Base-by-base conservation (phyloP, 2,329 filamentous ascomycete genomes). In the Venturia aucupariae region DNA sequence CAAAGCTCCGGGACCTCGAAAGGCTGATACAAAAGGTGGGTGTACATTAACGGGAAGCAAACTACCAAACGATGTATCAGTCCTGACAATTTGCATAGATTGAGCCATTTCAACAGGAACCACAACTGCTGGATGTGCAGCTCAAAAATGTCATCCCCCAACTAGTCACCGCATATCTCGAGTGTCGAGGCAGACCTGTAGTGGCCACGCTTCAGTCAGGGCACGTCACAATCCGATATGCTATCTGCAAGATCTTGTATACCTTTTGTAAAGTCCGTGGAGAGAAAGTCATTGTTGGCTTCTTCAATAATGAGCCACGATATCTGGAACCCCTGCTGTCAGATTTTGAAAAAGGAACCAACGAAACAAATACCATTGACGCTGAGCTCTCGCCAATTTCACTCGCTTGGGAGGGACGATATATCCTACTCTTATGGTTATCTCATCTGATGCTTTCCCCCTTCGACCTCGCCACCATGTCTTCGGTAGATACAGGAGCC, bases 201-300 rank as follows among this genome's bases (percentile, higher is more conserved):
- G 32, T 42, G 17, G 13, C 62, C 3, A 19, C 48, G 5, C 46
- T 59, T 17, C 44, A 41, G 42, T 32, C 62, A 7, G 39, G 61
- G 27, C 24, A 62, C 24, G 32, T 32, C n/a, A 51, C 42, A 8
- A 24, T 62, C 15, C 30, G 13, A 27, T 38, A 48, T 24, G 61
- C 46, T 4, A 86, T 96, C 64, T 90, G 88, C 73, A 85, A 83
- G 67, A 80, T 97, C 2, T 75, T 99, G 42, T 97, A 97, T 73
- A 88, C 88, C 0, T 88, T 99, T 66, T 97, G 92, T 81, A 99
- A 99, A 76, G 88, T 97, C 61, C 85, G 94, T 63, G 93, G 94
- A 30, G 87, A 94, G 73, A 97, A 97, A 75, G 88, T 99, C 62
- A 88, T 99, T 69, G 86, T 92, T 62, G 86, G 90, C 51, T 97